Evolutionary conservation across 2,329 filamentous ascomycete genomes (phyloP).

Genomic region (Alternaria conjuncta): DNA sequence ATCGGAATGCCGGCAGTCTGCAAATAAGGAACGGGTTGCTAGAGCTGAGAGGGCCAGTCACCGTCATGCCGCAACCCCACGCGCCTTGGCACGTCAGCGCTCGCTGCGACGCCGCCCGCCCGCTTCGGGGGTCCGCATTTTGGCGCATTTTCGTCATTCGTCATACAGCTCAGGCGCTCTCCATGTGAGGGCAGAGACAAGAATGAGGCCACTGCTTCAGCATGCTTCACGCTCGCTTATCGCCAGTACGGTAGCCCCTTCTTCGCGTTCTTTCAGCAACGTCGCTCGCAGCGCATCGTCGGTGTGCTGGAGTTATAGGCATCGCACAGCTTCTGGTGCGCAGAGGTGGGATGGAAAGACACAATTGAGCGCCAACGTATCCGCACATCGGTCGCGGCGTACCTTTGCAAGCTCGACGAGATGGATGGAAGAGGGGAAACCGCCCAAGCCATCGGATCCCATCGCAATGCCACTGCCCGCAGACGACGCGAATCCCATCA

Average conservation of each 20-base stretch:
- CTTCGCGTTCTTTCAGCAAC: slow-evolving; percentile 16
- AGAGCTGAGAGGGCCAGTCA: slow-evolving; percentile 12
- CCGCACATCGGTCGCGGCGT: slow-evolving; percentile 13
- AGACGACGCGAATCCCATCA: slow-evolving; percentile 13
- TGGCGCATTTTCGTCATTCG: slow-evolving; percentile 22
- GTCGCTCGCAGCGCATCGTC: slow-evolving; percentile 21
- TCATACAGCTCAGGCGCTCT: slow-evolving; percentile 16
- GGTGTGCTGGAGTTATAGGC: slow-evolving; percentile 40
- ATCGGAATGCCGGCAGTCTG: slow-evolving; percentile 27
- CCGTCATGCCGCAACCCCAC: slow-evolving; percentile 23
- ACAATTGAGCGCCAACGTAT: slow-evolving; percentile 5
- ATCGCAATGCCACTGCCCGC: slow-evolving; percentile 32
- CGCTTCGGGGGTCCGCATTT: slow-evolving; percentile 11
- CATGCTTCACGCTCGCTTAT: slow-evolving; percentile 47
- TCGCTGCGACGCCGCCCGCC: slow-evolving; percentile 18
- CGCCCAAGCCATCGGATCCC: slow-evolving; percentile 16
- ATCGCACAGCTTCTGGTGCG: slow-evolving; percentile 31
- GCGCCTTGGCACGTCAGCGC: slow-evolving; percentile 36
- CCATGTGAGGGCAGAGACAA: slow-evolving; percentile 36
- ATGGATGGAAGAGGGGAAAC: slow-evolving; percentile 29
- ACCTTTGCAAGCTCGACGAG: slow-evolving; percentile 28
- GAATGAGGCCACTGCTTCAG: slow-evolving; percentile 51
- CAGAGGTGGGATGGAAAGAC: slow-evolving; percentile 6
- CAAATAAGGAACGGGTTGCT: slow-evolving; percentile 6
- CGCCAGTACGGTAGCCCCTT: slow-evolving; percentile 21